Evolutionary conservation across 768 basidiomycete species (phyloP).

Genomic region (Trametes cubensis): DNA sequence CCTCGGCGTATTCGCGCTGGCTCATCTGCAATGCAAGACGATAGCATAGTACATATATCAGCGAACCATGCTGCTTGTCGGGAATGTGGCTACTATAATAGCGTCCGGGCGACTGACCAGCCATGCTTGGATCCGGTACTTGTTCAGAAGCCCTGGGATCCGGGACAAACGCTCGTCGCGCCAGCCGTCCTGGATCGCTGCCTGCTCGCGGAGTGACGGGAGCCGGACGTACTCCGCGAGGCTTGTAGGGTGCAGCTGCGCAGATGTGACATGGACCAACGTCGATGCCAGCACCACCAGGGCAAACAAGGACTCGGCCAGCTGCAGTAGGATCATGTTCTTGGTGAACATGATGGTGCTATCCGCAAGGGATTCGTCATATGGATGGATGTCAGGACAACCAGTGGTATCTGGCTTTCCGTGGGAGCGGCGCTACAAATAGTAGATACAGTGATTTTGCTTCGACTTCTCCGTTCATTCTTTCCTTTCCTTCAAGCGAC

Average conservation of each 20-base stretch:
- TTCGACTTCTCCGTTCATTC: conserved; percentile 7
- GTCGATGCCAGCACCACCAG: neutral
- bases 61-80: no score
- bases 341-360: conserved; percentile 2
- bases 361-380: neutral
- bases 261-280: neutral
- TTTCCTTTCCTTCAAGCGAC: no score
- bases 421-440: conserved; percentile 17
- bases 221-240: conserved; percentile 41
- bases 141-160: conserved; percentile 46
- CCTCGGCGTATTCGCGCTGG: conserved; percentile 56
- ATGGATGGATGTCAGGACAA: neutral
- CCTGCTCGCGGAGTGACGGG: conserved; percentile 45
- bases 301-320: neutral
- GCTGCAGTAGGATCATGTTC: neutral
- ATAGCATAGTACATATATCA: neutral
- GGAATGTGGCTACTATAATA: neutral
- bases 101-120: conserved; percentile 35
- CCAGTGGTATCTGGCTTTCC: conserved; percentile 1
- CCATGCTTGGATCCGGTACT: conserved; percentile 48
- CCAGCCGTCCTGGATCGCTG: conserved; percentile 45
- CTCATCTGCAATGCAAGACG: conserved; percentile 37
- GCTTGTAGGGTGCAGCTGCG: conserved; percentile 23
- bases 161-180: conserved; percentile 42
- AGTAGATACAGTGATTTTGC: conserved; percentile 20